Base-by-base conservation (phyloP, 495 filamentous ascomycete genomes). In the Penicillium canariense region DNA sequence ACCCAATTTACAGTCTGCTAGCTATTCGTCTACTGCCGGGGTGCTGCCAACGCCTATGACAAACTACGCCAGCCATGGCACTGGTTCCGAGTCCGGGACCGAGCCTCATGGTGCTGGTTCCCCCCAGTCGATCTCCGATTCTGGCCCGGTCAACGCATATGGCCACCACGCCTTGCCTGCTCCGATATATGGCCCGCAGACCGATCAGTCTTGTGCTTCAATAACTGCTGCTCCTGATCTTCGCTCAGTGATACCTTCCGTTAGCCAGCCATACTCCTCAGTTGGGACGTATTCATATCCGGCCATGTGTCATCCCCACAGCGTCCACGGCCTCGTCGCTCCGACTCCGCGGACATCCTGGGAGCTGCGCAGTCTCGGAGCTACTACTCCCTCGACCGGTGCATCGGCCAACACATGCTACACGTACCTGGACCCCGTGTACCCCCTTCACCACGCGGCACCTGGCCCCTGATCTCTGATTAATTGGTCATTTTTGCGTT, bases 1-100 rank as follows among this genome's bases (percentile, higher is more conserved):
- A 67, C 43, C 1, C 31, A 9, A 25, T 18, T 12, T 42, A 12
- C 39, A 81, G 78, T 81, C 77, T 40, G 78, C 75, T 22, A 80
- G 76, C 56, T 79, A 79, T 50, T 76, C 76, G 11, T 80, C 79
- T 17, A 80, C 76, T 18, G 74, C 77, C 35, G 68, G 75, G 14
- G 68, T 75, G 18, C 67, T 76, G 22, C 63, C 70, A 11, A 71
- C 71, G 14, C 65, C 75, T 11, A 69, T 71, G 45, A 71, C 61
- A 17, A 72, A 60, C 52, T 77, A 74, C 52, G 49, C 69, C 43
- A 74, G 68, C 58, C 67, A 68, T 31, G 69, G 66, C 18, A 60
- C 71, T 1, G 69, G 66, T 17, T 78, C 78, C 12, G 73, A 79
- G 45, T 71, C 69, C 12, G 66, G 70, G 32, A 69, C 72, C 27